phyloP scores from a whole-genome alignment of 495 filamentous ascomycete genomes.

The Barbatosphaeria neglecta region DNA sequence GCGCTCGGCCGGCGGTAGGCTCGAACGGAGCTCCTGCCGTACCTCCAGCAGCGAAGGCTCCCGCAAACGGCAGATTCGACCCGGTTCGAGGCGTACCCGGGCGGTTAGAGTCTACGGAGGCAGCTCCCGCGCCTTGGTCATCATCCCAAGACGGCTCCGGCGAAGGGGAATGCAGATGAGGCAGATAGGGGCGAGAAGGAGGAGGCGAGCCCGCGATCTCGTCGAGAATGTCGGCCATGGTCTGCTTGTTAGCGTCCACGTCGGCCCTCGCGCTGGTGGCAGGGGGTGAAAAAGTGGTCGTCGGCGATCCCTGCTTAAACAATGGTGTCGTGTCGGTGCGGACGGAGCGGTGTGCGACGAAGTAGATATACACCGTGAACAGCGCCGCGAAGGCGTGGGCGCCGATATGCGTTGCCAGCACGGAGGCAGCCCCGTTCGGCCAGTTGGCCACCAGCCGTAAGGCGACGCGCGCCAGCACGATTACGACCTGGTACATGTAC shows the following conservation, averaged over 20 bases:
- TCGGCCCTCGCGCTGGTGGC: constrained; percentile 4
- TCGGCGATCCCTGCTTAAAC: constrained; percentile 30
- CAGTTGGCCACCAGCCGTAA: constrained; percentile 38
- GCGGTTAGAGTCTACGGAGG: background rate
- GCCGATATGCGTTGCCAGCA: constrained; percentile 27
- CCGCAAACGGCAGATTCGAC: too few relatives aligned
- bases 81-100: too few relatives aligned
- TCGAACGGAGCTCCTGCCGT: too few relatives aligned
- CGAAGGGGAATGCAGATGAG: constrained; percentile 21
- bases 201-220: constrained; percentile 23
- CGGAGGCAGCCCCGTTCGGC: constrained; percentile 25
- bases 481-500: constrained; percentile 56
- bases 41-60: background rate
- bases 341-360: constrained; percentile 38
- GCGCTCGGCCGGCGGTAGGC: background rate
- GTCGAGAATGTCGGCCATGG: constrained; percentile 28
- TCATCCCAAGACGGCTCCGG: constrained; percentile 10
- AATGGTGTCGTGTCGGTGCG: constrained; percentile 45
- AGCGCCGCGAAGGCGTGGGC: constrained; percentile 46
- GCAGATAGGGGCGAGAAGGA: constrained; percentile 22
- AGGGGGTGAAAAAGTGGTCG: background rate
- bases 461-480: constrained; percentile 44
- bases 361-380: constrained; percentile 35
- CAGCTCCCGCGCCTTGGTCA: background rate
- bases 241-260: constrained; percentile 6